phyloP scores from a whole-genome alignment of 2,329 filamentous ascomycete species.

The Venturiaceae sp. region DNA sequence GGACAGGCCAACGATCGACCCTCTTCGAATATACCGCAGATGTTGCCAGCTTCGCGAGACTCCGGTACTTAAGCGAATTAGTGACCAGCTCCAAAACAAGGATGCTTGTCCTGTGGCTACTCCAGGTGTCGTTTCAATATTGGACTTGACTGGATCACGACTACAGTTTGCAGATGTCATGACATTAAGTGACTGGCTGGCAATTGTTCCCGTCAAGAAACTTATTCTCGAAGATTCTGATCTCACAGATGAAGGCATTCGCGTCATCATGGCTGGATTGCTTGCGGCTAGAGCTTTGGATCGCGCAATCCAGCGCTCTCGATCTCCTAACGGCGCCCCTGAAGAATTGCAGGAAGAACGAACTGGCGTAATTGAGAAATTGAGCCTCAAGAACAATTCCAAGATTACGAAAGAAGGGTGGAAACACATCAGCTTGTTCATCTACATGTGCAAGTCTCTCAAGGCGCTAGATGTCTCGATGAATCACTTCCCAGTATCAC shows the following conservation, averaged over 20 bases:
- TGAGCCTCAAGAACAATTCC: conserved; percentile 80
- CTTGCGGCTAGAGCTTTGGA: conserved; percentile 66
- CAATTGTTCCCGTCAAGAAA: conserved; percentile 83
- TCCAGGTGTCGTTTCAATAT: conserved; percentile 67
- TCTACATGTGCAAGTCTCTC: conserved; percentile 81
- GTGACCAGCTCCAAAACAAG: conserved; percentile 70
- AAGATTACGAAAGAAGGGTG: conserved; percentile 81
- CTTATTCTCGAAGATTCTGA: conserved; percentile 81
- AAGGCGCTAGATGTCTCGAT: conserved; percentile 81
- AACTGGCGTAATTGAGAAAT: conserved; percentile 71
- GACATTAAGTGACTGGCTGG: conserved; percentile 87
- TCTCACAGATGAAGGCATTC: conserved; percentile 74
- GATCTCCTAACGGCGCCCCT: conserved; percentile 20
- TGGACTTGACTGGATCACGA: conserved; percentile 78
- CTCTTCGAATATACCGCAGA: conserved; percentile 81
- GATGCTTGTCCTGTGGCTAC: conserved; percentile 53
- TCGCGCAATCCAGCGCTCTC: conserved; percentile 20
- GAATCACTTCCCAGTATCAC: conserved; percentile 59
- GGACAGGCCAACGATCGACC: conserved; percentile 74
- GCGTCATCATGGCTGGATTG: conserved; percentile 78
- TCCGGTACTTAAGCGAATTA: conserved; percentile 82
- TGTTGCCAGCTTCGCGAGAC: conserved; percentile 93
- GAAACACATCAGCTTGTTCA: conserved; percentile 81
- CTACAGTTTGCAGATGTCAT: conserved; percentile 75
- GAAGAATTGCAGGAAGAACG: conserved; percentile 30